These are phyloP conservation scores for Torulaspora pretoriensis DNA, from an alignment of 1,139 yeast genomes.

Conservation along the genomic window DNA sequence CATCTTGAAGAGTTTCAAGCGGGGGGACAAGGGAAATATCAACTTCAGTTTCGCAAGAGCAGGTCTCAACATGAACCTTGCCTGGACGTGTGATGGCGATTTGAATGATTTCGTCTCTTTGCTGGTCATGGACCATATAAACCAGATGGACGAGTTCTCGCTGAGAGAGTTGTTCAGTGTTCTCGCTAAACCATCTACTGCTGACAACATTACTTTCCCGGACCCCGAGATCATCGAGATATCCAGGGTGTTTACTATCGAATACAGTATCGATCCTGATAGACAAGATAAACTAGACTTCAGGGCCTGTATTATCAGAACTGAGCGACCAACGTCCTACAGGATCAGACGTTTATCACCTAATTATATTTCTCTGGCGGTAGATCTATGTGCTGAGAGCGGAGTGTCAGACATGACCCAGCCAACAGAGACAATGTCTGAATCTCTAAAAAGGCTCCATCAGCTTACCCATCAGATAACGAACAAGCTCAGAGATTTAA, in stretches of 20 bases:
- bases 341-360: conserved; percentile 16
- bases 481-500: conserved; percentile 20
- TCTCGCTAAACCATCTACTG: conserved; percentile 12
- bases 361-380: conserved; percentile 20
- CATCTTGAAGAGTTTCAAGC: conserved; percentile 18
- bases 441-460: conserved; percentile 20
- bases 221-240: conserved; percentile 25
- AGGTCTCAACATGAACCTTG: conserved; percentile 31
- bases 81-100: conserved; percentile 32
- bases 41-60: conserved; percentile 28
- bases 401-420: not conserved
- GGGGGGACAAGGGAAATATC: conserved; percentile 8
- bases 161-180: conserved; percentile 28
- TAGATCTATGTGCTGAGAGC: conserved; percentile 18
- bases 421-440: not conserved
- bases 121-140: conserved; percentile 25
- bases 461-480: conserved; percentile 19
- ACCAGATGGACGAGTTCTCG: conserved; percentile 23
- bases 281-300: conserved; percentile 16
- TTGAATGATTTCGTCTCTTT: conserved; percentile 26
- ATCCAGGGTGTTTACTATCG: conserved; percentile 20
- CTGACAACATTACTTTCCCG: conserved; percentile 7
- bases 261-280: conserved; percentile 10
- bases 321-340: conserved; percentile 20
- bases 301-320: conserved; percentile 22